These are phyloP conservation scores for Chlorella sp. DNA, from an alignment of 139 green algal species.

Conservation along the genomic window DNA sequence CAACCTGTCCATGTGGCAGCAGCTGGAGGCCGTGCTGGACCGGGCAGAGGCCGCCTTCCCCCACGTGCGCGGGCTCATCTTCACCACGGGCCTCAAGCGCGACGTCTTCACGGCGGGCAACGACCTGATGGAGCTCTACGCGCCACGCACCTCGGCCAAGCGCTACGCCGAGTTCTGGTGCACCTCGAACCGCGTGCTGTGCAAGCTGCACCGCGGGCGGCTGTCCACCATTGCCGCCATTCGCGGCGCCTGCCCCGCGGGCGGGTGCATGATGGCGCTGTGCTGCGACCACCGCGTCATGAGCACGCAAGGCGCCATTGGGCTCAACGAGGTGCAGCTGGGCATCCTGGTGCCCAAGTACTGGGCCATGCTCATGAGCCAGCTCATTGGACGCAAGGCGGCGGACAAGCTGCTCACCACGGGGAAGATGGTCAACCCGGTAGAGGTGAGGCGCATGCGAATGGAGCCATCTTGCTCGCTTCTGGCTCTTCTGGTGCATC, in stretches of 20 bases:
- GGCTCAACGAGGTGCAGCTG: constrained; percentile 70
- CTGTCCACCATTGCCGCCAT: constrained; percentile 82
- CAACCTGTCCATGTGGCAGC: constrained; percentile 16
- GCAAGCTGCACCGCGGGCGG: constrained; percentile 48
- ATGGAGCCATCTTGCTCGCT: background rate
- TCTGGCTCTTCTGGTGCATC: background rate
- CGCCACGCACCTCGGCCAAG: constrained; percentile 52
- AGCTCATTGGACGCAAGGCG: constrained; percentile 38
- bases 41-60: constrained; percentile 44
- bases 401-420: constrained; percentile 57
- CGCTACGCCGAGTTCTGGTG: constrained; percentile 76
- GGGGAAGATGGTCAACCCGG: constrained; percentile 19
- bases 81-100: constrained; percentile 56
- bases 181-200: constrained; percentile 67
- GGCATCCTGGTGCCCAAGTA: constrained; percentile 76
- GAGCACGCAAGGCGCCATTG: constrained; percentile 57
- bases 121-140: constrained; percentile 74
- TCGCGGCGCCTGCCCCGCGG: constrained; percentile 83
- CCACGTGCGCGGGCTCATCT: constrained; percentile 58
- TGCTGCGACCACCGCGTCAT: constrained; percentile 87
- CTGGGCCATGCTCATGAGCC: constrained; percentile 68
- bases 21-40: constrained; percentile 40
- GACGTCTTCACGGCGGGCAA: constrained; percentile 76
- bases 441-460: background rate
- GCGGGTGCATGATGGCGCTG: constrained; percentile 81